Evolutionary conservation across 2,329 filamentous ascomycete species (phyloP).

Genomic region (Ophiosphaerella narmari): DNA sequence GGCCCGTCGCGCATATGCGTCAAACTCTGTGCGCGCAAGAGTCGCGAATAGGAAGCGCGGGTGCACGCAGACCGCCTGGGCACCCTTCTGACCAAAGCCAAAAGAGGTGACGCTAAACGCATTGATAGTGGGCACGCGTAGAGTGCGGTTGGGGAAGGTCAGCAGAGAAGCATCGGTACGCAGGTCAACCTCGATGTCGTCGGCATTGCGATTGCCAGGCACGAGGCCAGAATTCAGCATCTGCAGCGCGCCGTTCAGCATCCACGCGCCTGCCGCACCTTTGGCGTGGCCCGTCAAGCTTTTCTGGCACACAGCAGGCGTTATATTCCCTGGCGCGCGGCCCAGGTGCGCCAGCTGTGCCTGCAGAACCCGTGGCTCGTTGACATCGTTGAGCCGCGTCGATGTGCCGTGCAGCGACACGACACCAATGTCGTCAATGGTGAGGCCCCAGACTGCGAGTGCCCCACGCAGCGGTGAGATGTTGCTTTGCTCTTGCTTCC

Average conservation of each 20-base stretch:
- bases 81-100: conserved; percentile 98
- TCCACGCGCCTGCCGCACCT: conserved; percentile 98
- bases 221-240: conserved; percentile 93
- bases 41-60: conserved; percentile 94
- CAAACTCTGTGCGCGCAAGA: conserved; percentile 70
- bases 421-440: conserved; percentile 91
- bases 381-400: conserved; percentile 98
- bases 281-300: conserved; percentile 98
- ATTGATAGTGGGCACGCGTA: conserved; percentile 80
- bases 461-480: conserved; percentile 96
- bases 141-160: conserved; percentile 84
- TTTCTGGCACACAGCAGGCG: conserved; percentile 98
- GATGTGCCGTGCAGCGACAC: conserved; percentile 99
- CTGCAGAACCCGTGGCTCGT: conserved; percentile 98
- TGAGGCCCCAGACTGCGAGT: conserved; percentile 96
- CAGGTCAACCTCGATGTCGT: conserved; percentile 95
- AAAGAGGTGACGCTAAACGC: conserved; percentile 99
- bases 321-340: conserved; percentile 92
- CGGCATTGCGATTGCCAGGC: conserved; percentile 95
- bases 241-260: conserved; percentile 98
- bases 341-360: conserved; percentile 94
- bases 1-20: conserved; percentile 78
- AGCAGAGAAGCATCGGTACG: conserved; percentile 93
- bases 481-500: conserved; percentile 82
- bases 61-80: conserved; percentile 95